Evolutionary conservation across 148 eudicot genomes (phyloP).

Genomic region (Silene uniflora): DNA sequence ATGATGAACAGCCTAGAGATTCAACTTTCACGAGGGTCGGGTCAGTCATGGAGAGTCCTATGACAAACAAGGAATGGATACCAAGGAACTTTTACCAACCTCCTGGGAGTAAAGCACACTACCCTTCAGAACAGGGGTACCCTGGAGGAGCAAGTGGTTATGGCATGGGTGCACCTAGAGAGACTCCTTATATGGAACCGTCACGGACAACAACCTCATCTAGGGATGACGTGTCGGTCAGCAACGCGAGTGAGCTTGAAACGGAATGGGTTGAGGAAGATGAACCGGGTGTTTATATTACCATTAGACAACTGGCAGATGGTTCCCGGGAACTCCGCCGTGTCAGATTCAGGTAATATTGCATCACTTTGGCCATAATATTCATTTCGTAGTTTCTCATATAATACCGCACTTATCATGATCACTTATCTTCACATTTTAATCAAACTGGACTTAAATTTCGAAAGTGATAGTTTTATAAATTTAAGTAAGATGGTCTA

Average conservation of each 20-base stretch:
- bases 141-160: constrained; percentile 48
- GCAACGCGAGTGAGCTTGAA: constrained; percentile 93
- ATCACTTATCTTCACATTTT: neutral
- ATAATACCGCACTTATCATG: neutral
- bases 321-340: constrained; percentile 91
- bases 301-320: constrained; percentile 80
- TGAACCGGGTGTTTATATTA: constrained; percentile 89
- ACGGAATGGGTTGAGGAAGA: constrained; percentile 94
- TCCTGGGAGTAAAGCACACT: constrained; percentile 42
- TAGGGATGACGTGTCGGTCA: constrained; percentile 73
- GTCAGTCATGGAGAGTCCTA: constrained; percentile 74
- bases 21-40: constrained; percentile 78
- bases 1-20: constrained; percentile 55
- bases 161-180: constrained; percentile 39
- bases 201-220: constrained; percentile 86
- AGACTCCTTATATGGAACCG: constrained; percentile 66
- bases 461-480: no score
- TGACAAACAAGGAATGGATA: constrained; percentile 85
- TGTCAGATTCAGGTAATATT: constrained; percentile 84
- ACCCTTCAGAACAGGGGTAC: constrained; percentile 53
- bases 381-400: neutral
- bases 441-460: no score
- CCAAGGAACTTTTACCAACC: constrained; percentile 70
- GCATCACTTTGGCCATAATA: neutral
- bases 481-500: no score